Base-by-base conservation (phyloP, 495 filamentous ascomycete species). In the Arthonia radiata region DNA sequence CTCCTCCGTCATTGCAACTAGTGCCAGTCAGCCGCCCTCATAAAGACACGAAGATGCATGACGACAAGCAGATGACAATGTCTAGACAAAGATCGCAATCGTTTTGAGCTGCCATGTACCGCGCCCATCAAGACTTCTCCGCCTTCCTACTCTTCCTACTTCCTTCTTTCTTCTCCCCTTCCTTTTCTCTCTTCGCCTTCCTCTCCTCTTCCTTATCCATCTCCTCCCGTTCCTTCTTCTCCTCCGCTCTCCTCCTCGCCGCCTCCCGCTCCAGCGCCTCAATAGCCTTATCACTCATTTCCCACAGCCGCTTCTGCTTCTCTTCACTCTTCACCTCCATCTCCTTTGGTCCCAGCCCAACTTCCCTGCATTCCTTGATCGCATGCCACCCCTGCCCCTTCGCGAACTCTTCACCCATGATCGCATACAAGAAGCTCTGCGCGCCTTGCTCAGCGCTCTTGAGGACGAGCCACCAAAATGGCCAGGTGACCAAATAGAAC, bases 301-400 rank as follows among this genome's bases (percentile, higher is more conserved):
- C 16, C 22, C 27, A 28, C 10, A 39, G 30, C 8, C 14, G 16
- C 19, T 41, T 43, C 19, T 29, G 27, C 28, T 33, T 38, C 31
- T 36, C 32, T 4, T 36, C 36, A 13, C 32, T 18, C 31, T 32
- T 18, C 19, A 39, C 36, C 24, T 38, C 37, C 17, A 94, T 56
- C 38, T 89, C 77, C n/a, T 44, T 49, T 34, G 72, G 54, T 30
- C 65, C 59, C 37, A 57, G 73, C 39, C 66, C 60, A 13, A 79
- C 54, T 47, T 77, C 66, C 27, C 60, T 62, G 40, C 83, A 93
- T 46, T 99, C 86, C 52, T 90, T 92, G 35, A 94, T 52, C 37
- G 83, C 42, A 19, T 61, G 64, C 15, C 77, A 81, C 1, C 67
- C 72, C 11, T 45, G 35, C 3, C 61, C 72, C 23, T 61, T 57